Evolutionary conservation across 495 filamentous ascomycete genomes (phyloP).

Genomic region (Diplogelasinospora grovesii): DNA sequence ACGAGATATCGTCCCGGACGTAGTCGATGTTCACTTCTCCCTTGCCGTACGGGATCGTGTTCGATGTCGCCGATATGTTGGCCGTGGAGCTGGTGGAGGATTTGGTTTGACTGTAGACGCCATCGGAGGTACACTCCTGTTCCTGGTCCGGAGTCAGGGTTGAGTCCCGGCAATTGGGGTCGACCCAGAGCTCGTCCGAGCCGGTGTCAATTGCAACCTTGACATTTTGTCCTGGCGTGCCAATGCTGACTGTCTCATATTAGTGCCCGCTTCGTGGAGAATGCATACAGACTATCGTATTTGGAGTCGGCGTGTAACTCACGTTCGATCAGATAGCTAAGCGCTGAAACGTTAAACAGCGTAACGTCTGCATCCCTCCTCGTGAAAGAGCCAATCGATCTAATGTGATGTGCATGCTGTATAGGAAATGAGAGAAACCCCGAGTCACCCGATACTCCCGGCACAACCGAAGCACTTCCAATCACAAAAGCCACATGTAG

Average conservation of each 20-base stretch:
- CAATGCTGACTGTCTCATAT: slow-evolving; percentile 33
- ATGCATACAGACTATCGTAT: background rate
- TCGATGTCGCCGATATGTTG: slow-evolving; percentile 7
- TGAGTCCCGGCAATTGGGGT: slow-evolving; percentile 28
- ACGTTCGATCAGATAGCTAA: slow-evolving; percentile 15
- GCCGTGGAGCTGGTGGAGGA: slow-evolving; percentile 18
- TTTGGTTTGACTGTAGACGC: slow-evolving; percentile 21
- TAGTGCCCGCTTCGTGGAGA: no score
- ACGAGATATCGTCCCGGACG: slow-evolving; percentile 24
- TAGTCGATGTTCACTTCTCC: slow-evolving; percentile 29
- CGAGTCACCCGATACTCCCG: background rate
- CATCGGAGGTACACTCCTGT: slow-evolving; percentile 27
- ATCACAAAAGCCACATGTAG: no score
- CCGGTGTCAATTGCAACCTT: slow-evolving; percentile 35
- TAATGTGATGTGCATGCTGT: background rate
- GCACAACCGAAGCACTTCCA: background rate
- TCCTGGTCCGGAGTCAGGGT: slow-evolving; percentile 13
- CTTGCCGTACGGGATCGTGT: slow-evolving; percentile 31
- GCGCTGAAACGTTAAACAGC: slow-evolving; percentile 12
- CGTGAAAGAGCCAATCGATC: background rate
- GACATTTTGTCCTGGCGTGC: slow-evolving; percentile 30
- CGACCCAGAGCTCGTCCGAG: slow-evolving; percentile 37
- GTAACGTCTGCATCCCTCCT: slow-evolving; percentile 4
- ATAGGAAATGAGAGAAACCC: slow-evolving; percentile 11
- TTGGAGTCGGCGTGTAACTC: background rate